phyloP scores from a whole-genome alignment of 306 rosid species.

The Gillenia trifoliata region DNA sequence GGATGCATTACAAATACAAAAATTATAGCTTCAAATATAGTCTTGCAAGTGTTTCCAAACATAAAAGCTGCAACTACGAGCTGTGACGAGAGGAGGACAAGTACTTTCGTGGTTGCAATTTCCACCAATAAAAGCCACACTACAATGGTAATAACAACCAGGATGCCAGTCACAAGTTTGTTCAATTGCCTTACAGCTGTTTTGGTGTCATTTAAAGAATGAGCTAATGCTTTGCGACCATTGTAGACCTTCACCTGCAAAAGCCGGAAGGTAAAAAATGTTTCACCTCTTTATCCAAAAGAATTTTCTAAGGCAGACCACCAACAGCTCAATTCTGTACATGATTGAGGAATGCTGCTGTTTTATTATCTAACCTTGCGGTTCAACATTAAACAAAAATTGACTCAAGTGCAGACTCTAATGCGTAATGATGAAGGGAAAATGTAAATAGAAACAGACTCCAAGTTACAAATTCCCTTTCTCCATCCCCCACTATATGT shows the following conservation, averaged over 20 bases:
- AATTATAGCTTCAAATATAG: slow-evolving; percentile 75
- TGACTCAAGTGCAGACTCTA: background rate
- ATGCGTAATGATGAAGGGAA: background rate
- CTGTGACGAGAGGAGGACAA: slow-evolving; percentile 72
- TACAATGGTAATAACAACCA: slow-evolving; percentile 42
- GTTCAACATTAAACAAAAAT: background rate
- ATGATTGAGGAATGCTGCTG: background rate
- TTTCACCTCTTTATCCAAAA: background rate
- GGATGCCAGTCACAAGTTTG: slow-evolving; percentile 57
- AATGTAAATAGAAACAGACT: slow-evolving; percentile 4
- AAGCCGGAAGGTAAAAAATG: background rate
- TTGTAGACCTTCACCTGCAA: slow-evolving; percentile 76
- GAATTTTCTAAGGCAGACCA: background rate
- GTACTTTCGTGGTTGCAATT: slow-evolving; percentile 85
- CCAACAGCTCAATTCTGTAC: background rate
- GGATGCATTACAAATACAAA: slow-evolving; percentile 98
- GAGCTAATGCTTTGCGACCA: slow-evolving; percentile 80
- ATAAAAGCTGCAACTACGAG: slow-evolving; percentile 68
- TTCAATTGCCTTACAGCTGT: slow-evolving; percentile 82
- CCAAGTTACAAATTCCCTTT: background rate
- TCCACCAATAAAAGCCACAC: slow-evolving; percentile 86
- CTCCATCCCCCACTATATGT: background rate
- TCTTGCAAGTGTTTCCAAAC: slow-evolving; percentile 93
- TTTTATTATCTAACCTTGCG: background rate
- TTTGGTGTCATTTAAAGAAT: slow-evolving; percentile 80